Percentiles rank a stretch among this genome's conserved stretches.
phyloP scores from a whole-genome alignment of 768 basidiomycete species.

The Panus rudis region DNA sequence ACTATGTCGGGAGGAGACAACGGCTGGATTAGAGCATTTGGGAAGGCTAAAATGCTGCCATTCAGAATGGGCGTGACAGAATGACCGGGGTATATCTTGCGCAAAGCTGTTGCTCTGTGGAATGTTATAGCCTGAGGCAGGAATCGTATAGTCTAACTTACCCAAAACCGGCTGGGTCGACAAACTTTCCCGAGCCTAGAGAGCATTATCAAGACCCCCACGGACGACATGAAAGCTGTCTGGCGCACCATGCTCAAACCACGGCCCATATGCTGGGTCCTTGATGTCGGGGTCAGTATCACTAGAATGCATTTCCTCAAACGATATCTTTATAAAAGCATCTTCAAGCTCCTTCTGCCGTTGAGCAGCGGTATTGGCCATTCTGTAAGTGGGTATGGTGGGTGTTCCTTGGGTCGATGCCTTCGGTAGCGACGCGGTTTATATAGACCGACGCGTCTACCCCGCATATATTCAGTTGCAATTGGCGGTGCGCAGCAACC shows the following conservation, averaged over 20 bases:
- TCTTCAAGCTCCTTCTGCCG: slow-evolving; percentile 29
- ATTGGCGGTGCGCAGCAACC: too few species aligned
- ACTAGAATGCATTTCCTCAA: slow-evolving; percentile 22
- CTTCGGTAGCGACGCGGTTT: too few species aligned
- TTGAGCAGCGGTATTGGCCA: too few species aligned
- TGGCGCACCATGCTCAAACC: slow-evolving; percentile 43
- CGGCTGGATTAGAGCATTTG: slow-evolving; percentile 39
- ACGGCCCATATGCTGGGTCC: slow-evolving; percentile 41
- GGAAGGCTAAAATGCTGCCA: slow-evolving; percentile 44
- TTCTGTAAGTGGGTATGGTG: neutral
- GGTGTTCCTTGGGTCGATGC: too few species aligned
- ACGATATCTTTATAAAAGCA: slow-evolving; percentile 40
- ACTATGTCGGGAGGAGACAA: slow-evolving; percentile 44
- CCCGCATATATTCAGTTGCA: too few species aligned
- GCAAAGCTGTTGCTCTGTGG: slow-evolving; percentile 39
- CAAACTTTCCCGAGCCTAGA: slow-evolving; percentile 47
- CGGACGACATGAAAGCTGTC: neutral
- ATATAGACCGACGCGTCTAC: too few species aligned
- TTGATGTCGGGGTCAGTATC: neutral
- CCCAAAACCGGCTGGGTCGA: slow-evolving; percentile 40
- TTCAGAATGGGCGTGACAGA: slow-evolving; percentile 51
- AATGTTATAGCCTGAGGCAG: neutral
- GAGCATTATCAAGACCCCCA: neutral
- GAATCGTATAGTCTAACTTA: slow-evolving; percentile 21
- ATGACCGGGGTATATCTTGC: slow-evolving; percentile 53